These are phyloP conservation scores for Tulasnella sp. DNA, from an alignment of 768 basidiomycete genomes.

Conservation along the genomic window DNA sequence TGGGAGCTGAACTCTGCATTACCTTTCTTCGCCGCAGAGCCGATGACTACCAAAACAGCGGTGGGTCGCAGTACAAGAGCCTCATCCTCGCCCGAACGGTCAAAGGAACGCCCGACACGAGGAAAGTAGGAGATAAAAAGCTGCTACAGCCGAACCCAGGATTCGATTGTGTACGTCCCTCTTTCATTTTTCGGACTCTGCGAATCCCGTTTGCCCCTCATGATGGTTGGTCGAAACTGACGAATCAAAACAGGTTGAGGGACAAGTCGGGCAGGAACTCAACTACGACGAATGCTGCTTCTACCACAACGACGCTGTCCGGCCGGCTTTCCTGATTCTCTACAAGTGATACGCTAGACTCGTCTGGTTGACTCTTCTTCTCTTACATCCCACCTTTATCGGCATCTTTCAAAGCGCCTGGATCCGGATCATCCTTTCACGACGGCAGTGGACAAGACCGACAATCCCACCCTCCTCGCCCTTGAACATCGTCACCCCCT, in stretches of 20 bases:
- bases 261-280: constrained; percentile 28
- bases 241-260: constrained; percentile 14
- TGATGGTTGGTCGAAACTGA: not conserved
- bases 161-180: constrained; percentile 22
- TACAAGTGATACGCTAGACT: constrained; percentile 7
- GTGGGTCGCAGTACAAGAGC: not conserved
- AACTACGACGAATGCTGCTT: constrained; percentile 32
- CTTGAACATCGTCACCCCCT: not conserved
- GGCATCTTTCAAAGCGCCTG: not conserved
- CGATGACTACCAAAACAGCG: constrained; percentile 23
- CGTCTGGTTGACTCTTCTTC: not conserved
- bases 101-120: constrained; percentile 18
- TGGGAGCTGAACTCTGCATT: not conserved
- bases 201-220: not conserved
- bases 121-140: constrained; percentile 22
- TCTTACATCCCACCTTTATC: not conserved
- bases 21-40: constrained; percentile 3
- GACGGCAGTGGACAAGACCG: not conserved
- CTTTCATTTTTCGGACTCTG: not conserved
- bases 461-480: not conserved
- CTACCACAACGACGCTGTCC: constrained; percentile 29
- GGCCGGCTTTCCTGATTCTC: constrained; percentile 29
- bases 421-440: not conserved
- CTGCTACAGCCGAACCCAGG: not conserved
- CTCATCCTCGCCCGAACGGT: constrained; percentile 26